Evolutionary conservation across 768 basidiomycete genomes (phyloP).

Genomic region (Naematelia aurantialba): DNA sequence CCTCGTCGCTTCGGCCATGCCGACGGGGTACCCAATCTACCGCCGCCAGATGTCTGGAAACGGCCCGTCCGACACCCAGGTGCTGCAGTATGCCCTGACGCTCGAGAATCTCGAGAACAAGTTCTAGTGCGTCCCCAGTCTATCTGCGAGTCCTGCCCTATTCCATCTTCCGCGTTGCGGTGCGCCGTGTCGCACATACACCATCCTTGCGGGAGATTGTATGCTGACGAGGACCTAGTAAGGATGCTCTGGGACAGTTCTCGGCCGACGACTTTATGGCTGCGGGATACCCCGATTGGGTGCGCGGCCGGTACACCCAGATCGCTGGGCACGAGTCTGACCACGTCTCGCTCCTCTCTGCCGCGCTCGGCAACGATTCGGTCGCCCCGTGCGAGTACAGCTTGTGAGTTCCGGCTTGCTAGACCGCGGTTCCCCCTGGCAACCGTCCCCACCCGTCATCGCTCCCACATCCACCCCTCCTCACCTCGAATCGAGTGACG

Average conservation of each 20-base stretch:
- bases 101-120: constrained; percentile 44
- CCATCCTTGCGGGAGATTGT: no score
- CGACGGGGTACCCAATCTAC: constrained; percentile 10
- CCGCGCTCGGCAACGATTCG: constrained; percentile 54
- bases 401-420: constrained; percentile 49
- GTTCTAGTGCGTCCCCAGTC: constrained; percentile 35
- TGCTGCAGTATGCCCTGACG: constrained; percentile 47
- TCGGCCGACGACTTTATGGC: constrained; percentile 54
- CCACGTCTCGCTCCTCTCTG: constrained; percentile 60
- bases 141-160: not conserved
- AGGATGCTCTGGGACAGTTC: constrained; percentile 55
- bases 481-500: not conserved
- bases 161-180: not conserved
- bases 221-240: constrained; percentile 15
- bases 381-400: constrained; percentile 60
- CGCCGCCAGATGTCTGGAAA: constrained; percentile 3
- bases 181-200: no score
- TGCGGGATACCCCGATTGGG: constrained; percentile 55
- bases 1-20: constrained; percentile 3
- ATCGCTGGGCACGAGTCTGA: constrained; percentile 58
- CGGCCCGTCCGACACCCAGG: constrained; percentile 7
- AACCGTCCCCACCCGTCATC: not conserved
- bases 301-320: constrained; percentile 55
- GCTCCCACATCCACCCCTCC: not conserved
- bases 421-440: not conserved